phyloP scores from a whole-genome alignment of 306 rosid genomes.

The Elaeagnus macrophylla region DNA sequence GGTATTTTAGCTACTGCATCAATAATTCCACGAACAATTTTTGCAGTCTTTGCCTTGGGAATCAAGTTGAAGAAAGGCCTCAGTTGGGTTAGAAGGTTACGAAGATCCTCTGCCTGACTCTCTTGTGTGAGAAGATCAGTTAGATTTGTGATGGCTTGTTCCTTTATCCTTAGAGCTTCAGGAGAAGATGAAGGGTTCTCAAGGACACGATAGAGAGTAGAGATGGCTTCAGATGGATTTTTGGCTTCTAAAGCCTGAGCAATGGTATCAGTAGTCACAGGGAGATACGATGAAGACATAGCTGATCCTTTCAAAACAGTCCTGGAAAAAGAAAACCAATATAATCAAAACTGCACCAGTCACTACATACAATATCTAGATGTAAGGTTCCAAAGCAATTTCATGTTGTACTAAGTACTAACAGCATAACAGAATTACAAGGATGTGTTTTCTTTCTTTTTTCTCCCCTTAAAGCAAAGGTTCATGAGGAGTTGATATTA shows the following conservation, averaged over 20 bases:
- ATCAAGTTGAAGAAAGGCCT: slow-evolving; percentile 91
- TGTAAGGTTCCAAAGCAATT: too few species aligned
- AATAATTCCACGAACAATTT: slow-evolving; percentile 76
- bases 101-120: slow-evolving; percentile 81
- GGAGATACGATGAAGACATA: slow-evolving; percentile 71
- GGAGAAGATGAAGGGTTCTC: slow-evolving; percentile 76
- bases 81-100: slow-evolving; percentile 76
- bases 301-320: slow-evolving; percentile 17
- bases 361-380: too few species aligned
- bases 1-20: slow-evolving; percentile 89
- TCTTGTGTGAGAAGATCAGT: slow-evolving; percentile 73
- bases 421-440: too few species aligned
- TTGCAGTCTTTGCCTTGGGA: slow-evolving; percentile 92
- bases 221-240: slow-evolving; percentile 53
- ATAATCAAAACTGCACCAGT: background rate
- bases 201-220: slow-evolving; percentile 66
- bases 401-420: too few species aligned
- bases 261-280: slow-evolving; percentile 68
- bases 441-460: too few species aligned
- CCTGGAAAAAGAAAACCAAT: slow-evolving; percentile 29
- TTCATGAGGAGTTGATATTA: too few species aligned
- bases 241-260: slow-evolving; percentile 65
- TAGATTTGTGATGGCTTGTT: slow-evolving; percentile 69
- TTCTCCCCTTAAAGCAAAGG: too few species aligned
- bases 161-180: slow-evolving; percentile 79